Evolutionary conservation across 495 filamentous ascomycete species (phyloP).

Genomic region (Talaromyces ruber): DNA sequence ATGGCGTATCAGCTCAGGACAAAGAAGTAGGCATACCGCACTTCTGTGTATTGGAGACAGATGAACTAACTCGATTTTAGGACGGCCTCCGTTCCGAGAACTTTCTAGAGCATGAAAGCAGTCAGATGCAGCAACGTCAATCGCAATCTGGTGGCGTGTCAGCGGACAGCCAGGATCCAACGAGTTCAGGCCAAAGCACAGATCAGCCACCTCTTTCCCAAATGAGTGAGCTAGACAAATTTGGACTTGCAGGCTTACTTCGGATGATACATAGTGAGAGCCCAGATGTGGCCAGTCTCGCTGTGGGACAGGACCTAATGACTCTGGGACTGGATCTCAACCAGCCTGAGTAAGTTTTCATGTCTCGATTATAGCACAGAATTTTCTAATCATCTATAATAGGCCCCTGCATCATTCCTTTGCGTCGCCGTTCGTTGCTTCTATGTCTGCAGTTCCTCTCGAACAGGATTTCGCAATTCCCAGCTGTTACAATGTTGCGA

Average conservation of each 20-base stretch:
- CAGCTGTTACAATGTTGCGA: conserved; percentile 78
- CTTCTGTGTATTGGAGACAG: conserved; percentile 6
- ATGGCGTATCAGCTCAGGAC: conserved; percentile 31
- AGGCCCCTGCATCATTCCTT: conserved; percentile 59
- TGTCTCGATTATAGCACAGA: background rate
- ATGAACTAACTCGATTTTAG: conserved; percentile 18
- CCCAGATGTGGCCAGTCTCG: conserved; percentile 65
- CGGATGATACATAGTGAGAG: conserved; percentile 71
- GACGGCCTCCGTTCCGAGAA: conserved; percentile 13
- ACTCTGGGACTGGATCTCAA: conserved; percentile 71
- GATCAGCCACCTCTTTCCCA: conserved; percentile 56
- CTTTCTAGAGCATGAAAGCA: conserved; percentile 22
- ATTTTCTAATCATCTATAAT: background rate
- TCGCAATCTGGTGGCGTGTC: conserved; percentile 34
- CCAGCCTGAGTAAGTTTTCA: conserved; percentile 58
- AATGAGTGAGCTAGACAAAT: conserved; percentile 74
- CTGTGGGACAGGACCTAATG: conserved; percentile 71
- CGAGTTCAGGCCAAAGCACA: conserved; percentile 26
- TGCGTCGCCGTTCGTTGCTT: conserved; percentile 61
- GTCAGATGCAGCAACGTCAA: conserved; percentile 25
- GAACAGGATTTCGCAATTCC: conserved; percentile 74
- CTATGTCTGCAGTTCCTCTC: conserved; percentile 54
- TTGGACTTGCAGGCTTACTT: conserved; percentile 70
- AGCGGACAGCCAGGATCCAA: conserved; percentile 28
- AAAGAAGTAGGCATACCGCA: conserved; percentile 30